Evolutionary conservation across 2,329 filamentous ascomycete species (phyloP).

Genomic region (Ophiostoma ulmi): DNA sequence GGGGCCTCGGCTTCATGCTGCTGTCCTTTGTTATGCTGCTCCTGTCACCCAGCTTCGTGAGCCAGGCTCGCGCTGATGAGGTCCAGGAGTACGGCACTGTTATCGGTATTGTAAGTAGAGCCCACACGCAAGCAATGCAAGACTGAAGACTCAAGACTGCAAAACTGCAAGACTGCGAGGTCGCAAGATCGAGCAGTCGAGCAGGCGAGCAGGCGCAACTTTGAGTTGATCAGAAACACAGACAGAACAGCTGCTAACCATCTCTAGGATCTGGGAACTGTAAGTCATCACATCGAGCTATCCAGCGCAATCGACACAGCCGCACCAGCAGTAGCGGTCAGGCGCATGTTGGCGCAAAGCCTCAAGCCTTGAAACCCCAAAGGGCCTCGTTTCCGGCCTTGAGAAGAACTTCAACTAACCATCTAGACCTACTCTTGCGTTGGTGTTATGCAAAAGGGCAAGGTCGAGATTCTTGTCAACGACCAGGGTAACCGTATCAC

Average conservation of each 20-base stretch:
- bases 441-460: slow-evolving; percentile 92
- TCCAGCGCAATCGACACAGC: neutral
- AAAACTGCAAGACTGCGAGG: neutral
- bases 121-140: neutral
- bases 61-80: slow-evolving; percentile 68
- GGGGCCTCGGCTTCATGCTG: slow-evolving; percentile 70
- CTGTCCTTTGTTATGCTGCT: slow-evolving; percentile 88
- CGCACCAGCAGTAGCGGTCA: neutral
- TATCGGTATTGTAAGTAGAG: slow-evolving; percentile 69
- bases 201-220: neutral
- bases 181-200: neutral
- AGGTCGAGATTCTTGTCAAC: slow-evolving; percentile 93
- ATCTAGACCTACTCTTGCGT: slow-evolving; percentile 72
- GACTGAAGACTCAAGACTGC: neutral
- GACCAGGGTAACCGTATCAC: slow-evolving; percentile 95
- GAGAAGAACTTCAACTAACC: neutral
- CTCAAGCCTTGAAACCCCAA: too few relatives aligned
- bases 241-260: slow-evolving; percentile 27
- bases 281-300: slow-evolving; percentile 11
- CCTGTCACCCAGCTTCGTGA: slow-evolving; percentile 79
- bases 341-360: neutral
- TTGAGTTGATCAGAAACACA: too few relatives aligned
- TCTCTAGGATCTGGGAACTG: slow-evolving; percentile 15
- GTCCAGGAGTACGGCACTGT: slow-evolving; percentile 79
- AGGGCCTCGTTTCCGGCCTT: neutral